Base-by-base conservation (phyloP, 1,139 yeast genomes). In the Insectozyma bohioensis region DNA sequence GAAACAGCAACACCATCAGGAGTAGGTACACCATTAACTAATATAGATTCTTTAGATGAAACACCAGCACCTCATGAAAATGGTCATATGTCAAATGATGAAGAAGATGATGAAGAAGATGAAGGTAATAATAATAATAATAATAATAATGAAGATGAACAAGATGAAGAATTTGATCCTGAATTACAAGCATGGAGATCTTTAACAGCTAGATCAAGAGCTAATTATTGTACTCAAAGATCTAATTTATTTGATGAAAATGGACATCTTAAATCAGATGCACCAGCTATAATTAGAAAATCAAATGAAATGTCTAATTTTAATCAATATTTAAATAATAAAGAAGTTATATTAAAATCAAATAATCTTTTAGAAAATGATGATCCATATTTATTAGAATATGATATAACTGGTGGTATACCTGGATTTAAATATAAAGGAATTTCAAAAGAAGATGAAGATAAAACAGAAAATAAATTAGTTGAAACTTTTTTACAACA, bases 151-250 rank as follows among this genome's bases (percentile, higher is more conserved):
- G n/a, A n/a, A n/a, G 46, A 45, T 18, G 55, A 33, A 12, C 78
- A 75, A 34, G 79, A 70, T 31, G 84, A 79, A 41, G 85, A 65
- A 30, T 60, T 67, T 37, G 81, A 81, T 48, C 69, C 80, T 20
- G 94, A 85, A 50, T 57, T 78, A 31, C 84, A 83, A 37, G 79
- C 87, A 0, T 88, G 96, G 95, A 83, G 84, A 47, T 75, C 78
- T 9, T 57, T 84, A 13, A 86, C 95, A 1, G 85, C 95, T 1
- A 83, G 82, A 40, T 75, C 85, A 0, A 66, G 96, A 37, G 86
- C 94, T 6, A 78, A 82, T 37, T 75, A 85, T 41, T 82, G 95
- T 53, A 63, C 79, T 20, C 72, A 73, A 36, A 72, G 97, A 47
- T 72, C 87, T 0, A 77, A 72, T 6, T 60, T 87, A 31, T 88